Conservation (phyloP, 2,329 filamentous ascomycete genomes). For the Xylaria polymorpha region DNA sequence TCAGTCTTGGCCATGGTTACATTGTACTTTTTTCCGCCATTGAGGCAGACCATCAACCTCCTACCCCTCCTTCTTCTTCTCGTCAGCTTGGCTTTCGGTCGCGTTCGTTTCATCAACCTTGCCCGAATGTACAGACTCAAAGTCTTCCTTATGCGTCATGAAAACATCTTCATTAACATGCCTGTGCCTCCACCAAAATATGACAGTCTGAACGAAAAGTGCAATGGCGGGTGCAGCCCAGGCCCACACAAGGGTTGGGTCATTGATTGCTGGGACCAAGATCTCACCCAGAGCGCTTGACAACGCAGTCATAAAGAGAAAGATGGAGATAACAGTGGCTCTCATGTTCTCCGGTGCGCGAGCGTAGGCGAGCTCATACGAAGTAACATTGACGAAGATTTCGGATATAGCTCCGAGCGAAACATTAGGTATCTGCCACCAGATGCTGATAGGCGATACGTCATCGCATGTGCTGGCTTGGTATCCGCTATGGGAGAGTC, state of each 20-base stretch:
- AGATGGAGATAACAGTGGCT: conserved; percentile 67
- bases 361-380: conserved; percentile 75
- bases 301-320: conserved; percentile 68
- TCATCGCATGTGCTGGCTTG: conserved; percentile 55
- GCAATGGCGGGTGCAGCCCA: conserved; percentile 57
- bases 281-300: conserved; percentile 63
- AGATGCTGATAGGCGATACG: conserved; percentile 61
- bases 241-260: conserved; percentile 57
- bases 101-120: conserved; percentile 18
- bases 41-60: neutral
- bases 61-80: conserved; percentile 36
- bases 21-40: neutral
- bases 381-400: conserved; percentile 71
- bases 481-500: conserved; percentile 52
- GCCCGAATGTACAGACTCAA: conserved; percentile 27
- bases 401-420: conserved; percentile 65
- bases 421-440: conserved; percentile 63
- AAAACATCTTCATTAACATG: conserved; percentile 62
- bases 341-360: conserved; percentile 75
- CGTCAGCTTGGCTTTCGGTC: conserved; percentile 25
- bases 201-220: conserved; percentile 58
- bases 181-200: conserved; percentile 61
- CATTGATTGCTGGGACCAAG: conserved; percentile 55
- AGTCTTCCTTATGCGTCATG: conserved; percentile 50
- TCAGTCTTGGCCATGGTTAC: neutral